Conservation (phyloP, 176 grass and related monocot species). For the Elymus sibiricus region DNA sequence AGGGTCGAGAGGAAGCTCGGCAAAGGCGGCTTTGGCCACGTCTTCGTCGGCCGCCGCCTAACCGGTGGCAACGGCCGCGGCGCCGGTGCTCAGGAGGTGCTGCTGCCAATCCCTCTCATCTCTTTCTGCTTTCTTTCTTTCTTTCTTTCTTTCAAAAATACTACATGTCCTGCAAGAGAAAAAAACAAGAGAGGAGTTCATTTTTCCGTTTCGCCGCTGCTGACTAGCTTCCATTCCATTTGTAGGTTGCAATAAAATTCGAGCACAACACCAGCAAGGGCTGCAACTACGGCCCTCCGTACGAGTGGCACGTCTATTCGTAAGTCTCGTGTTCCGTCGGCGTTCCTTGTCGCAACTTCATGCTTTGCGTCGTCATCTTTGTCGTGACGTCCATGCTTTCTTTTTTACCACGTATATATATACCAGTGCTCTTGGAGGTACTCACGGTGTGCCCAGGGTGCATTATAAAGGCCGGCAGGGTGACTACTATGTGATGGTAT, state of each 20-base stretch:
- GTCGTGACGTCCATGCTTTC: conserved; percentile 1
- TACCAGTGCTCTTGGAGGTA: conserved; percentile 68
- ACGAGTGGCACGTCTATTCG: conserved; percentile 92
- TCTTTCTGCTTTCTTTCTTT: background rate
- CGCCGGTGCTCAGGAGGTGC: conserved; percentile 62
- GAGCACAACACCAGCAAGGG: conserved; percentile 88
- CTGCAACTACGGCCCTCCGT: conserved; percentile 78
- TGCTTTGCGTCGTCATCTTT: background rate
- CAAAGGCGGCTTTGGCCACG: conserved; percentile 90
- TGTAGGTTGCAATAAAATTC: conserved; percentile 89
- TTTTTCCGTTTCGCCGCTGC: background rate
- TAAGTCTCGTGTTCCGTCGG: conserved; percentile 13
- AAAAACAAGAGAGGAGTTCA: too few species aligned
- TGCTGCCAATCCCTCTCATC: background rate
- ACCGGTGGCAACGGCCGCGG: conserved; percentile 52
- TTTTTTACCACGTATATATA: background rate
- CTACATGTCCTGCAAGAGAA: background rate
- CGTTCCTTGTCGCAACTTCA: background rate
- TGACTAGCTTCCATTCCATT: background rate
- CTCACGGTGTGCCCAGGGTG: conserved; percentile 81
- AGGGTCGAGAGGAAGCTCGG: conserved; percentile 83
- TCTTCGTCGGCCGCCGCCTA: conserved; percentile 74
- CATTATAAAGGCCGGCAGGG: conserved; percentile 94
- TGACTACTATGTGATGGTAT: conserved; percentile 92
- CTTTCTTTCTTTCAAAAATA: background rate